These are phyloP conservation scores for Boletus mariae DNA, from an alignment of 1,284 basidiomycete genomes.

Conservation along the genomic window DNA sequence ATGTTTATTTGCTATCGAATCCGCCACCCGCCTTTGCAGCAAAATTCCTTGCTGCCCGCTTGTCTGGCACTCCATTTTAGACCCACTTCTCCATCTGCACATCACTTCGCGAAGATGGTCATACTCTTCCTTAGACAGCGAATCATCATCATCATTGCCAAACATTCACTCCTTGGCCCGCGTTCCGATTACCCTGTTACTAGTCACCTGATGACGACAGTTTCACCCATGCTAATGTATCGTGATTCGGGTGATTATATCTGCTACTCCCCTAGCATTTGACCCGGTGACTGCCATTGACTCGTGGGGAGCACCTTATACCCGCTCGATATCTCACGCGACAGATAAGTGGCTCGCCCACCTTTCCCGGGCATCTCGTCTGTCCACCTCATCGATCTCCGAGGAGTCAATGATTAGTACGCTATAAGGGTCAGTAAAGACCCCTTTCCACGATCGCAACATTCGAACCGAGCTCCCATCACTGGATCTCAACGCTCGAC, in stretches of 20 bases:
- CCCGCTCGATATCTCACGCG: slow-evolving; percentile 24
- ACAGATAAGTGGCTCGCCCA: slow-evolving; percentile 16
- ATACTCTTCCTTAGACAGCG: slow-evolving; percentile 3
- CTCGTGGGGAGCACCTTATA: slow-evolving; percentile 16
- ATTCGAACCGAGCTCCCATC: slow-evolving; percentile 6
- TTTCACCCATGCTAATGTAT: not conserved
- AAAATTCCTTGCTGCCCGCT: slow-evolving; percentile 15
- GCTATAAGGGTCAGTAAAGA: slow-evolving; percentile 6
- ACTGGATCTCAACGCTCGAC: slow-evolving; percentile 9
- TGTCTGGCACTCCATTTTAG: slow-evolving; percentile 20
- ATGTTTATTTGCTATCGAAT: slow-evolving; percentile 25
- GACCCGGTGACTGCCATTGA: slow-evolving; percentile 17
- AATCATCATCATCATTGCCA: slow-evolving; percentile 10
- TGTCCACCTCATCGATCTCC: slow-evolving; percentile 21
- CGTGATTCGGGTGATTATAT: slow-evolving; percentile 7
- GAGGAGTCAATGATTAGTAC: slow-evolving; percentile 20
- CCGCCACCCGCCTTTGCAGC: slow-evolving; percentile 7
- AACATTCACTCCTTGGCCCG: not conserved
- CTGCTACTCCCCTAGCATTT: slow-evolving; percentile 5
- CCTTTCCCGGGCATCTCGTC: slow-evolving; percentile 14
- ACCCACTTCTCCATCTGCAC: slow-evolving; percentile 16
- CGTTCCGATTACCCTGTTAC: slow-evolving; percentile 2
- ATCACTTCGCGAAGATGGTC: slow-evolving; percentile 26
- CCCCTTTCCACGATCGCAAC: slow-evolving; percentile 13
- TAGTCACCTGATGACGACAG: slow-evolving; percentile 1